Evolutionary conservation across 768 basidiomycete species (phyloP).

Genomic region (Lyophyllum decastes): DNA sequence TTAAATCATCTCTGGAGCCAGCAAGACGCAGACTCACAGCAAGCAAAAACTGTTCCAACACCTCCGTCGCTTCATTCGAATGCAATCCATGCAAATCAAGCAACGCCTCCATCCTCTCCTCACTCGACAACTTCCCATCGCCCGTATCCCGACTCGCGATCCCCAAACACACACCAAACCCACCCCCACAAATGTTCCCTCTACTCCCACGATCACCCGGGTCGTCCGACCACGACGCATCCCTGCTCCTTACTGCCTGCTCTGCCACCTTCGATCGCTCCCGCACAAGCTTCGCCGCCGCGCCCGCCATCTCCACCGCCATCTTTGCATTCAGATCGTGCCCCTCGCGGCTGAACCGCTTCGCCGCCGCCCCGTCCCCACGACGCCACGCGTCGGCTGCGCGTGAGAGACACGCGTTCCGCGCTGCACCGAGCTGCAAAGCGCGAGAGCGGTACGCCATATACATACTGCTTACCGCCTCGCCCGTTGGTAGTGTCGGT

Average conservation of each 20-base stretch:
- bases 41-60: conserved; percentile 85
- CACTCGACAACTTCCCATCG: conserved; percentile 62
- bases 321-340: conserved; percentile 93
- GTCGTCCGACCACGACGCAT: conserved; percentile 82
- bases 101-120: conserved; percentile 87
- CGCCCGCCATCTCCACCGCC: conserved; percentile 80
- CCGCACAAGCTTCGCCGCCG: conserved; percentile 81
- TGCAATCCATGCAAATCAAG: conserved; percentile 94
- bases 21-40: conserved; percentile 56
- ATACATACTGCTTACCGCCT: conserved; percentile 77
- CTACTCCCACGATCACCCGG: conserved; percentile 72
- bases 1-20: neutral
- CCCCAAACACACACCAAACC: conserved; percentile 87
- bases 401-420: conserved; percentile 91
- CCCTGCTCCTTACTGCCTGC: conserved; percentile 71
- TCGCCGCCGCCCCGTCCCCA: conserved; percentile 94
- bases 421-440: conserved; percentile 87
- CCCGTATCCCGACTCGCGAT: conserved; percentile 63
- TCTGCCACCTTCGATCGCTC: conserved; percentile 80
- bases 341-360: conserved; percentile 91
- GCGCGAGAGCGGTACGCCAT: conserved; percentile 87
- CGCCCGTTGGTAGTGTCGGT: conserved; percentile 88
- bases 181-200: conserved; percentile 78
- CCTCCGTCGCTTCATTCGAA: conserved; percentile 89
- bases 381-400: conserved; percentile 96